Conservation (phyloP, 2,329 filamentous ascomycete genomes). For the Penicillium crustosum region DNA sequence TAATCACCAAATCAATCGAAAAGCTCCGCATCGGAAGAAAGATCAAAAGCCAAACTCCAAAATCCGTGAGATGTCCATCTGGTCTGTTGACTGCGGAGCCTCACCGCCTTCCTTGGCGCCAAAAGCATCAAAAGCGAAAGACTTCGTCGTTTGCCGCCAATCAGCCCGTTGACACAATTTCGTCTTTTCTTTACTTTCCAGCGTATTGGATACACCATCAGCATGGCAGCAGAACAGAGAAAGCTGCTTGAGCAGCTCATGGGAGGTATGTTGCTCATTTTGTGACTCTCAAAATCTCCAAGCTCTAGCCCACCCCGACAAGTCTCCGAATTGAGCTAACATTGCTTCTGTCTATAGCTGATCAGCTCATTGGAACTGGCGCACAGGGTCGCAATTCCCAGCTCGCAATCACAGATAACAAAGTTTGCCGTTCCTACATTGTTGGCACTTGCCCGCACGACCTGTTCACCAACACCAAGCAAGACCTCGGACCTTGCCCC, state of each 20-base stretch:
- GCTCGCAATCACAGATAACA: constrained; percentile 84
- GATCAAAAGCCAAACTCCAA: constrained; percentile 6
- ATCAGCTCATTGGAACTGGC: constrained; percentile 76
- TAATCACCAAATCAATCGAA: constrained; percentile 5
- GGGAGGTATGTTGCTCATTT: constrained; percentile 47
- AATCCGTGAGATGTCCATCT: constrained; percentile 13
- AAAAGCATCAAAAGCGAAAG: constrained; percentile 21
- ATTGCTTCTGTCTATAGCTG: constrained; percentile 36
- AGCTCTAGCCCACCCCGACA: constrained; percentile 11
- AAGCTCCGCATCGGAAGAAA: constrained; percentile 8
- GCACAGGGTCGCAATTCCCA: constrained; percentile 73
- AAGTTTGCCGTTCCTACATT: constrained; percentile 92
- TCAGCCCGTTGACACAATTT: constrained; percentile 10
- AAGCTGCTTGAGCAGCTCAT: constrained; percentile 96
- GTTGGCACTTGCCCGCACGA: constrained; percentile 95
- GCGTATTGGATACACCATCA: constrained; percentile 19
- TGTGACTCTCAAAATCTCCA: constrained; percentile 4
- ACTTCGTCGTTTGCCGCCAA: constrained; percentile 13
- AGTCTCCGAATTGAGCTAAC: constrained; percentile 27
- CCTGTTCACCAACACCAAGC: constrained; percentile 99
- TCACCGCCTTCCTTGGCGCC: constrained; percentile 28
- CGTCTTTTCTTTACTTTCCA: constrained; percentile 5
- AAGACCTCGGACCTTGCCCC: constrained; percentile 86
- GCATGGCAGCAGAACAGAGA: constrained; percentile 94
- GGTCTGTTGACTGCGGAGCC: constrained; percentile 21